Percentiles rank a stretch among this genome's conserved stretches.
Conservation (phyloP, 148 eudicot genomes). For the Dysphania ambrosioides region DNA sequence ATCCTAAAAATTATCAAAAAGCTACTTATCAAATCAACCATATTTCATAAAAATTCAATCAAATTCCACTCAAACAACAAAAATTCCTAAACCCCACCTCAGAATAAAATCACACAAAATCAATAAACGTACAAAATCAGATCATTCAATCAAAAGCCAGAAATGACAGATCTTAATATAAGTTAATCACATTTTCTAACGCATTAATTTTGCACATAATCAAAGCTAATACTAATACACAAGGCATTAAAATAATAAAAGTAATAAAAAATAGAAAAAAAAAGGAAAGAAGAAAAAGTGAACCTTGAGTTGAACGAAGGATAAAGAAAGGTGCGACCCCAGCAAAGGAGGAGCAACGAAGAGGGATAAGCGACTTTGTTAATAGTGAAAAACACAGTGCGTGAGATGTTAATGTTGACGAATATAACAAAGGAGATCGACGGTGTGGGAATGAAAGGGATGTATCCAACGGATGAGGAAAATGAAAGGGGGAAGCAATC, state of each 20-base stretch:
- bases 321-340: constrained; percentile 21
- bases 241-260: neutral
- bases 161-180: constrained; percentile 7
- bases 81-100: neutral
- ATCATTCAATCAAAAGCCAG: neutral
- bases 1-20: constrained; percentile 30
- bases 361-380: neutral
- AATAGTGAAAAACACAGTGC: neutral
- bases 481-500: neutral
- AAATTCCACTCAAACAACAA: neutral
- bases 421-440: neutral
- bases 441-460: neutral
- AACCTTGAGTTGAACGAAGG: constrained; percentile 20
- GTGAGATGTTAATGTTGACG: neutral
- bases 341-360: neutral
- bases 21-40: constrained; percentile 26
- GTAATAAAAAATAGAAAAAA: neutral
- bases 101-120: neutral
- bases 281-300: neutral
- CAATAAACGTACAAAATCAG: neutral
- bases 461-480: constrained; percentile 3
- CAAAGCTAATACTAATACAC: too few relatives aligned
- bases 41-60: neutral
- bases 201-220: neutral
- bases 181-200: constrained; percentile 11